Evolutionary conservation across 768 basidiomycete genomes (phyloP).

Genomic region (Russula lepida): DNA sequence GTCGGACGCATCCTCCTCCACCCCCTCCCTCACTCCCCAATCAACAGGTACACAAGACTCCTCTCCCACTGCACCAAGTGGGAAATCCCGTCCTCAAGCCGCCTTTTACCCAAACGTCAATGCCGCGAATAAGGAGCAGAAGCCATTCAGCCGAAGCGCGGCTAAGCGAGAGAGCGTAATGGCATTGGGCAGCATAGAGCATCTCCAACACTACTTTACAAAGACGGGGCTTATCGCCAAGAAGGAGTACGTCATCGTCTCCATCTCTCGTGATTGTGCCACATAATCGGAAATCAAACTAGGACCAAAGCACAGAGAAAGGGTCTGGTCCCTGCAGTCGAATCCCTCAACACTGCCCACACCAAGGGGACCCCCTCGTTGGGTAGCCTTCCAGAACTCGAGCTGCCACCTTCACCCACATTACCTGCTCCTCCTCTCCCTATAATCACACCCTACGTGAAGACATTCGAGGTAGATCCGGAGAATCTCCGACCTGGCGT

Average conservation of each 20-base stretch:
- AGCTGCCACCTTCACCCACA: conserved; percentile 63
- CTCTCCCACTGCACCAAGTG: conserved; percentile 29
- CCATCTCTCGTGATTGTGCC: not conserved
- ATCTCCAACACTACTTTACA: conserved; percentile 91
- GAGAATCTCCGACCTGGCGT: conserved; percentile 71
- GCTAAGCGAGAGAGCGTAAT: conserved; percentile 92
- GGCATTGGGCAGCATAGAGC: conserved; percentile 92
- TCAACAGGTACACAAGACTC: conserved; percentile 42
- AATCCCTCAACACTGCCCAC: conserved; percentile 33
- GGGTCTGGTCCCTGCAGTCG: conserved; percentile 71
- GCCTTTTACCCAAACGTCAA: conserved; percentile 74
- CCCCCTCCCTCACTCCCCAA: conserved; percentile 55
- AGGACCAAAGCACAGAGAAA: conserved; percentile 41
- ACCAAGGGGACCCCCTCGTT: conserved; percentile 33
- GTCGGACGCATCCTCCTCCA: conserved; percentile 33
- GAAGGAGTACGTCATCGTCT: conserved; percentile 47
- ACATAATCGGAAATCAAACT: conserved; percentile 19
- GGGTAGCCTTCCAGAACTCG: conserved; percentile 40
- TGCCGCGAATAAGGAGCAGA: conserved; percentile 61
- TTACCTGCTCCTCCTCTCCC: conserved; percentile 40
- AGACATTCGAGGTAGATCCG: conserved; percentile 64
- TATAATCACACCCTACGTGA: conserved; percentile 46
- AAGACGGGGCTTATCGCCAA: conserved; percentile 74
- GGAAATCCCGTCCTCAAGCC: conserved; percentile 56
- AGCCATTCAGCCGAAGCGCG: conserved; percentile 84